Evolutionary conservation across 2,329 filamentous ascomycete species (phyloP).

Genomic region (Penicillium sp.): DNA sequence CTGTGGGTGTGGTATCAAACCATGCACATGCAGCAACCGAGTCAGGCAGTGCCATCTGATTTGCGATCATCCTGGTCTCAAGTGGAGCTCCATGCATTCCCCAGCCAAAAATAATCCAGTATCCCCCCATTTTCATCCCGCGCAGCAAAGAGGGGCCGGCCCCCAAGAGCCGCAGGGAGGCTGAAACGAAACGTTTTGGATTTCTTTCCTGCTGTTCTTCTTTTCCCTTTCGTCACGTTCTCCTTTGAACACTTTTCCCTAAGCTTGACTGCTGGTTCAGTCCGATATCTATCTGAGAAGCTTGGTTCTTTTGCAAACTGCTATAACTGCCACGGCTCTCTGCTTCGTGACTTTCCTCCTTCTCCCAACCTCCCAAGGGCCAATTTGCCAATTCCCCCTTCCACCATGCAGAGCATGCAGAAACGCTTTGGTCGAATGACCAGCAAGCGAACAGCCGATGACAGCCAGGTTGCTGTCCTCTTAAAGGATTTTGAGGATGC

Average conservation of each 20-base stretch:
- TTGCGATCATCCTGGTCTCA: not conserved
- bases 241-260: not conserved
- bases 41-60: not conserved
- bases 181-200: slow-evolving; percentile 18
- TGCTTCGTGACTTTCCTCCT: not conserved
- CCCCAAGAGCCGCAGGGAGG: slow-evolving; percentile 26
- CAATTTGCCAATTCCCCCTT: not conserved
- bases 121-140: not conserved
- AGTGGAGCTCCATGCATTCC: not conserved
- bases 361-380: not conserved
- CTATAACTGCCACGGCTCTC: not conserved
- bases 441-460: slow-evolving; percentile 72
- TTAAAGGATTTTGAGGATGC: slow-evolving; percentile 81
- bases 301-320: not conserved
- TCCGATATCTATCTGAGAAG: not conserved
- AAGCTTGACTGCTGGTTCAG: slow-evolving; percentile 2
- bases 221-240: not conserved
- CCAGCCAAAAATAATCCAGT: slow-evolving; percentile 11
- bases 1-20: not conserved
- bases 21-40: not conserved
- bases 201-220: not conserved
- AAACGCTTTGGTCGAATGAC: slow-evolving; percentile 72
- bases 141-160: slow-evolving; percentile 5
- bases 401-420: slow-evolving; percentile 59
- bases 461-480: slow-evolving; percentile 74